Percentiles rank a stretch among this genome's conserved stretches.
phyloP scores from a whole-genome alignment of 331 rosid genomes.

The Quercus lobata region DNA sequence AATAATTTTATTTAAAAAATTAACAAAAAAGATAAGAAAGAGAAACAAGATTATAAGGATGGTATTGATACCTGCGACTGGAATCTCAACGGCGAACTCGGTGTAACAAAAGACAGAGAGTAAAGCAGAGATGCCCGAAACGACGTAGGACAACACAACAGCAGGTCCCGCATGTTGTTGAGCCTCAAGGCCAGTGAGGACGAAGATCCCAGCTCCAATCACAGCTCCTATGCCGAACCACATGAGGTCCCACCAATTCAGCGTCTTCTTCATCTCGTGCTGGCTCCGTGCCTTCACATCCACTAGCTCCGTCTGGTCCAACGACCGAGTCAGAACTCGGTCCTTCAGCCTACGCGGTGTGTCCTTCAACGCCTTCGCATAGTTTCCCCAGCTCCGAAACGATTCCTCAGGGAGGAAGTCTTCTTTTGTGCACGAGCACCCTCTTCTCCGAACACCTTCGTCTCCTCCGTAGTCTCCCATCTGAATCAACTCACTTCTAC shows the following conservation, averaged over 20 bases:
- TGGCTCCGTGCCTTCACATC: conserved; percentile 49
- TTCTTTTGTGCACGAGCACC: conserved; percentile 34
- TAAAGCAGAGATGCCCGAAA: conserved; percentile 48
- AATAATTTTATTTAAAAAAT: not conserved
- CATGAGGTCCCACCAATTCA: conserved; percentile 52
- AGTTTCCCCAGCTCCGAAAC: conserved; percentile 53
- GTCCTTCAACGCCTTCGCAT: conserved; percentile 32
- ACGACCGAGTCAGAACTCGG: conserved; percentile 50
- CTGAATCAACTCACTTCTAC: too few relatives aligned
- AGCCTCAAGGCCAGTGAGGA: conserved; percentile 47
- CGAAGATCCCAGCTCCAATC: conserved; percentile 46
- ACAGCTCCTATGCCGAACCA: conserved; percentile 55
- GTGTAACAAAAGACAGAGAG: conserved; percentile 53
- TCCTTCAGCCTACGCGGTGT: conserved; percentile 53
- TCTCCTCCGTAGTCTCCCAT: not conserved
- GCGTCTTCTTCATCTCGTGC: conserved; percentile 52
- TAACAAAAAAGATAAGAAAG: not conserved
- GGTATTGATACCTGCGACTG: conserved; percentile 34
- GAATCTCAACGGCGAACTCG: conserved; percentile 53
- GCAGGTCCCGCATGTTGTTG: conserved; percentile 23
- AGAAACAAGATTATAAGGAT: not conserved
- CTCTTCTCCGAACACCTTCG: conserved; percentile 38
- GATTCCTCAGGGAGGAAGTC: conserved; percentile 90
- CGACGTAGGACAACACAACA: conserved; percentile 36
- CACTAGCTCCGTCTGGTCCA: conserved; percentile 52